Conservation (phyloP, 2,329 filamentous ascomycete species). For the Drechslerella coelobrocha region DNA sequence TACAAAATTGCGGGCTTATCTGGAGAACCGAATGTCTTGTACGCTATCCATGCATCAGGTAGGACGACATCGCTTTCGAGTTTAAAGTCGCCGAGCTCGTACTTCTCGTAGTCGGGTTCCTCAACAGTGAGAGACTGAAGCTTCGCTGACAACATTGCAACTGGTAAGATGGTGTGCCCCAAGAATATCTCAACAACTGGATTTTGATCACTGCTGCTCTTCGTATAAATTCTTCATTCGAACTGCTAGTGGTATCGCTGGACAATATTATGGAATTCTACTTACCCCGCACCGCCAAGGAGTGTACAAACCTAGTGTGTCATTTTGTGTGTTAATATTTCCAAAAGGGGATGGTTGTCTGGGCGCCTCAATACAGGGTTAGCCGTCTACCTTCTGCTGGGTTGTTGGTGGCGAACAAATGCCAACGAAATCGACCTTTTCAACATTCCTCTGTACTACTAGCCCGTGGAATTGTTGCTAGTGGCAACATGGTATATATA, state of each 20-base stretch:
- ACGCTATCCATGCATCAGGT: slow-evolving; percentile 72
- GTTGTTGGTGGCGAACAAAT: too few species aligned
- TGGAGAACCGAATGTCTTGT: slow-evolving; percentile 74
- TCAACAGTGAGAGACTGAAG: slow-evolving; percentile 28
- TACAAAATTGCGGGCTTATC: slow-evolving; percentile 73
- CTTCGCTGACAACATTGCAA: slow-evolving; percentile 18
- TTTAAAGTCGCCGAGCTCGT: slow-evolving; percentile 69
- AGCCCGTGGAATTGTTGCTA: too few species aligned
- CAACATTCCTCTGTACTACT: too few species aligned
- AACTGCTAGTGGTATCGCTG: not conserved
- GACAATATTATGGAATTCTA: not conserved
- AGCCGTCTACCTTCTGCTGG: too few species aligned
- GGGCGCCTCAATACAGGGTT: too few species aligned
- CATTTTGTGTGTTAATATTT: too few species aligned
- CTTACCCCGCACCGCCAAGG: not conserved
- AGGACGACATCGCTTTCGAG: slow-evolving; percentile 71
- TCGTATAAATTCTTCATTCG: not conserved
- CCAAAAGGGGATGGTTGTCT: too few species aligned
- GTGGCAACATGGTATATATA: too few species aligned
- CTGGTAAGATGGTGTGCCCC: not conserved
- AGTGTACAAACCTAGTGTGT: not conserved
- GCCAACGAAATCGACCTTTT: too few species aligned
- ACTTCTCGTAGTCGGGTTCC: slow-evolving; percentile 55
- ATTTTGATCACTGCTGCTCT: not conserved
- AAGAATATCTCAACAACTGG: not conserved